phyloP scores from a whole-genome alignment of 2,329 filamentous ascomycete genomes.

The Cadophora sp. region DNA sequence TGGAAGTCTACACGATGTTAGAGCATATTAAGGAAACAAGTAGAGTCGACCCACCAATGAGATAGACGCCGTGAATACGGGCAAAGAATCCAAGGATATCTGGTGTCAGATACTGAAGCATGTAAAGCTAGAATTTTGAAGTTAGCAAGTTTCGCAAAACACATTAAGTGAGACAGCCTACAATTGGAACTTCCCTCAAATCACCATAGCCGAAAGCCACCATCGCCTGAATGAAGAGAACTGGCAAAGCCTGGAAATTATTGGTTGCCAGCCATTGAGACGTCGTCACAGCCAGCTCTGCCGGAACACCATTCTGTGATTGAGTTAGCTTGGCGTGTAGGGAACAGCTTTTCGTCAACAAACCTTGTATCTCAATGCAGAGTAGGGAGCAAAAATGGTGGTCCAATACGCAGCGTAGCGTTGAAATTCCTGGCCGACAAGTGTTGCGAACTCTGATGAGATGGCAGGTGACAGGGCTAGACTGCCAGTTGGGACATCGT shows the following conservation, averaged over 20 bases:
- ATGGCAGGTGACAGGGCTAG: neutral
- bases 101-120: conserved; percentile 24
- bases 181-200: conserved; percentile 19
- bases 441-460: conserved; percentile 13
- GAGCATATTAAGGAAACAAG: too few species aligned
- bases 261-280: conserved; percentile 17
- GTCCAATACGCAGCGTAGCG: conserved; percentile 18
- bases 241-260: conserved; percentile 17
- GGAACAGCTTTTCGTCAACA: neutral
- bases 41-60: neutral
- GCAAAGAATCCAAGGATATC: conserved; percentile 20
- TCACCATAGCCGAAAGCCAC: conserved; percentile 21
- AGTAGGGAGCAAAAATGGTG: conserved; percentile 15
- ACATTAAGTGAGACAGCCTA: neutral
- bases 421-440: conserved; percentile 14
- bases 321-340: neutral
- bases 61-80: conserved; percentile 9
- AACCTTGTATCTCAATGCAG: conserved; percentile 10
- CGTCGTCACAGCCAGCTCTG: conserved; percentile 18
- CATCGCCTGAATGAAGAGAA: conserved; percentile 23
- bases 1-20: conserved; percentile 16
- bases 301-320: conserved; percentile 19
- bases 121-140: conserved; percentile 14
- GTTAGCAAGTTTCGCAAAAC: neutral
- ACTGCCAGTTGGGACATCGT: conserved; percentile 8